Evolutionary conservation across 1,284 basidiomycete genomes (phyloP).

Genomic region (Trichosporon coremiiforme): DNA sequence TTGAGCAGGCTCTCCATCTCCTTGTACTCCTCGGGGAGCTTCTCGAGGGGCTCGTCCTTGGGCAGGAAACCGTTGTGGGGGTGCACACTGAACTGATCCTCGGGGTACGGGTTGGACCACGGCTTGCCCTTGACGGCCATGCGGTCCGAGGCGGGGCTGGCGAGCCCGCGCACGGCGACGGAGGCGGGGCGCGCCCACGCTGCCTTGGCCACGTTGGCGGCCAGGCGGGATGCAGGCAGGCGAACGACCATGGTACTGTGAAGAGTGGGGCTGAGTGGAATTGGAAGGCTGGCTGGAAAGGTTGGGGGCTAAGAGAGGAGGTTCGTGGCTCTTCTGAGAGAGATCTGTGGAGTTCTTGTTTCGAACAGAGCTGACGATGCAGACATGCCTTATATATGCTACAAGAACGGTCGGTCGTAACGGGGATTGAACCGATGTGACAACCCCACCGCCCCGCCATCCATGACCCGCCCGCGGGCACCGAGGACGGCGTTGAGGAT

Average conservation of each 20-base stretch:
- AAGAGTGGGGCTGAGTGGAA: neutral
- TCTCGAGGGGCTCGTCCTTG: conserved; percentile 26
- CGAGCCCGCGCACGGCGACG: neutral
- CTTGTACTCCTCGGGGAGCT: conserved; percentile 31
- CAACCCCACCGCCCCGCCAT: conserved; percentile 2
- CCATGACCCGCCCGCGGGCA: conserved; percentile 14
- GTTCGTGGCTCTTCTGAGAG: neutral
- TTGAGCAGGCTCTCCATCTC: conserved; percentile 31
- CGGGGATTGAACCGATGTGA: neutral
- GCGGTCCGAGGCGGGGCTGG: conserved; percentile 11
- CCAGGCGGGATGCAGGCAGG: conserved; percentile 4
- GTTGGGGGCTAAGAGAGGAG: neutral
- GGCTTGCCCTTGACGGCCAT: conserved; percentile 9
- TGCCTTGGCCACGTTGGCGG: neutral
- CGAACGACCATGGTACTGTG: conserved; percentile 9
- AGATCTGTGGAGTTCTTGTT: conserved; percentile 1
- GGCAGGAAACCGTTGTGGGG: conserved; percentile 33
- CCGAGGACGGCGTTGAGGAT: conserved; percentile 10
- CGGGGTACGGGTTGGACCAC: conserved; percentile 31
- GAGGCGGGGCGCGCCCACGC: neutral
- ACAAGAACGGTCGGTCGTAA: neutral
- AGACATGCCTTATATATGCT: neutral
- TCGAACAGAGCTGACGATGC: neutral
- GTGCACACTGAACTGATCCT: conserved; percentile 27
- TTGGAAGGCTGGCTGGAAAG: neutral